phyloP scores from a whole-genome alignment of 2,329 filamentous ascomycete species.

The Botryotinia calthae region DNA sequence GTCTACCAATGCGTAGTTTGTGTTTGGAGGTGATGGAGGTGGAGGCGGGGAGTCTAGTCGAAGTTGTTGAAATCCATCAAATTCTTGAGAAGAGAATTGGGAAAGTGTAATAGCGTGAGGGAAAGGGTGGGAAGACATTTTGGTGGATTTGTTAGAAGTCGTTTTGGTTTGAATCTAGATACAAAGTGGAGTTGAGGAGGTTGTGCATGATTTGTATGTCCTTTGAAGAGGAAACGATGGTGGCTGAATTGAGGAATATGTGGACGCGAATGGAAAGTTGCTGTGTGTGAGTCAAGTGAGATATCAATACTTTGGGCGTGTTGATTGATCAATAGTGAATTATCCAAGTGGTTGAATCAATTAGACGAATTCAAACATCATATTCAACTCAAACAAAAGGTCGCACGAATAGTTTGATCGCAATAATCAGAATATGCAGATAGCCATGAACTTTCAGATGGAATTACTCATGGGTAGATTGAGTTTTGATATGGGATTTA shows the following conservation, averaged over 20 bases:
- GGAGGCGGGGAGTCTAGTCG: neutral
- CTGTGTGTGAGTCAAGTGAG: neutral
- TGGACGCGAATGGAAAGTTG: neutral
- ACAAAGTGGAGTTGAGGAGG: neutral
- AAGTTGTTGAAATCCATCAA: neutral
- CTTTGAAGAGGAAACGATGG: neutral
- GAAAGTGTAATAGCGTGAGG: neutral
- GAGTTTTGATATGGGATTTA: neutral
- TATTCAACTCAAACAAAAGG: neutral
- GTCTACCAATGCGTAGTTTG: neutral
- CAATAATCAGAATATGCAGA: neutral
- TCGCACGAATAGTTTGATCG: neutral
- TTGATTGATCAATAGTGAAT: neutral
- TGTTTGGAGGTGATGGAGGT: neutral
- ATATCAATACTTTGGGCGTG: neutral
- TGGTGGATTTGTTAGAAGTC: neutral
- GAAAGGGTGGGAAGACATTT: neutral
- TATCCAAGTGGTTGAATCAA: neutral
- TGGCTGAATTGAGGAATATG: neutral
- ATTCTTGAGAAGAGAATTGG: neutral
- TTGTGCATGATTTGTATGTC: neutral
- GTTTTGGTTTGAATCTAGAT: neutral
- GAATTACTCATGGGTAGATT: neutral
- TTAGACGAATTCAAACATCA: neutral
- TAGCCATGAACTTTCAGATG: constrained; percentile 9